Evolutionary conservation across 768 basidiomycete genomes (phyloP).

Genomic region (Amanita rubescens): DNA sequence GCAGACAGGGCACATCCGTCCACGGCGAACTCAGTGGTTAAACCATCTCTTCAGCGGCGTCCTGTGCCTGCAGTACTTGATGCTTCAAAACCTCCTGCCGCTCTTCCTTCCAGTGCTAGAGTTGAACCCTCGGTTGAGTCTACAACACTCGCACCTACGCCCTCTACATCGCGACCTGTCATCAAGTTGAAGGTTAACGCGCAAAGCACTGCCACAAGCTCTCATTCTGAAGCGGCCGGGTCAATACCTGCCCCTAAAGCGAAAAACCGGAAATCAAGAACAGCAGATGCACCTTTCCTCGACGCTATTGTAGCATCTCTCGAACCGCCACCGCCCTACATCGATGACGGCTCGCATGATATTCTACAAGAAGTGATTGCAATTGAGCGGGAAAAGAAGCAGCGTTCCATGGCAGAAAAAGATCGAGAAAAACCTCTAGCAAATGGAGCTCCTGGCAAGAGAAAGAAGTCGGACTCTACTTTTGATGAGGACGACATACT

Average conservation of each 20-base stretch:
- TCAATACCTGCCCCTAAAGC: conserved; percentile 25
- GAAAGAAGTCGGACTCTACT: conserved; percentile 40
- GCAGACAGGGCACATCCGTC: conserved; percentile 42
- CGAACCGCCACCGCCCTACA: conserved; percentile 60
- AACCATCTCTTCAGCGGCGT: conserved; percentile 22
- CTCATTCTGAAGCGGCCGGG: conserved; percentile 21
- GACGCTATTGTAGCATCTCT: conserved; percentile 28
- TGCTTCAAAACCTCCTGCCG: conserved; percentile 21
- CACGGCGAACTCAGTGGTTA: conserved; percentile 15
- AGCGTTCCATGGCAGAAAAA: conserved; percentile 26
- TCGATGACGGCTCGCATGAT: conserved; percentile 79
- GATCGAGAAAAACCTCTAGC: conserved; percentile 25
- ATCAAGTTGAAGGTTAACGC: conserved; percentile 64
- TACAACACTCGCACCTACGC: conserved; percentile 18
- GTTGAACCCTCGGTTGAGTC: neutral
- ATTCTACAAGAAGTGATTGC: conserved; percentile 77
- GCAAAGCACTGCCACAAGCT: conserved; percentile 20
- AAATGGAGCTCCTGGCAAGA: conserved; percentile 42
- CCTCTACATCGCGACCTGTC: conserved; percentile 38
- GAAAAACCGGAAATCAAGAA: conserved; percentile 36
- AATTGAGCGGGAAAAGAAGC: conserved; percentile 61
- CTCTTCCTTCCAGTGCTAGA: conserved; percentile 1
- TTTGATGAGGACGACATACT: conserved; percentile 58
- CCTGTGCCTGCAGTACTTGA: conserved; percentile 33
- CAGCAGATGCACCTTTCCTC: conserved; percentile 22